Conservation (phyloP, 2,329 filamentous ascomycete genomes). For the Akanthomyces uredinophilus region DNA sequence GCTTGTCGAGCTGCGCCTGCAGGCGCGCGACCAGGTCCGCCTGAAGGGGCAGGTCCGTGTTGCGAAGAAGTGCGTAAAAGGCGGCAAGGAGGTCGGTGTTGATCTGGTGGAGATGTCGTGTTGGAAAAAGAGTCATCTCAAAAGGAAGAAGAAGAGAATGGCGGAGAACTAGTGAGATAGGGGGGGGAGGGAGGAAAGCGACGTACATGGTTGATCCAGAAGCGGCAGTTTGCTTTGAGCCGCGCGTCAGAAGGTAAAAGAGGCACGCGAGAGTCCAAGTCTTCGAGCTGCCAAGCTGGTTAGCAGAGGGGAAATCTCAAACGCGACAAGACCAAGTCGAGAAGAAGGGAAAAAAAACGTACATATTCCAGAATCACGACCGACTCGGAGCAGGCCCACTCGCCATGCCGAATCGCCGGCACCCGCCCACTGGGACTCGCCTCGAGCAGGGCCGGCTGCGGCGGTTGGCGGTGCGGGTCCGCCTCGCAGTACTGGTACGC, state of each 20-base stretch:
- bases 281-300: slow-evolving; percentile 56
- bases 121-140: neutral
- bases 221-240: slow-evolving; percentile 64
- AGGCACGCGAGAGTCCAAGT: slow-evolving; percentile 54
- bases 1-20: slow-evolving; percentile 54
- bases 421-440: slow-evolving; percentile 73
- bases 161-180: neutral
- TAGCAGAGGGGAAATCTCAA: neutral
- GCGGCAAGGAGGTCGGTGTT: slow-evolving; percentile 70
- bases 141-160: neutral
- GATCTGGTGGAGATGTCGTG: slow-evolving; percentile 37
- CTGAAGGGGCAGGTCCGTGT: slow-evolving; percentile 56
- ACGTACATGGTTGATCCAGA: slow-evolving; percentile 76
- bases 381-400: slow-evolving; percentile 80
- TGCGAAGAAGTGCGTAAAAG: slow-evolving; percentile 70
- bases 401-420: slow-evolving; percentile 69
- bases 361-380: slow-evolving; percentile 82
- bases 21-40: slow-evolving; percentile 55
- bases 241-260: slow-evolving; percentile 63
- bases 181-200: neutral
- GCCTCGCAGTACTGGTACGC: slow-evolving; percentile 83
- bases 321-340: neutral
- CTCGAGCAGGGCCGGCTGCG: slow-evolving; percentile 53
- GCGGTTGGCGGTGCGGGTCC: slow-evolving; percentile 65
- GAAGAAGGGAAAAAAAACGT: slow-evolving; percentile 24